Conservation (phyloP, 305 asterid genomes). For the Fraxinus velutina region DNA sequence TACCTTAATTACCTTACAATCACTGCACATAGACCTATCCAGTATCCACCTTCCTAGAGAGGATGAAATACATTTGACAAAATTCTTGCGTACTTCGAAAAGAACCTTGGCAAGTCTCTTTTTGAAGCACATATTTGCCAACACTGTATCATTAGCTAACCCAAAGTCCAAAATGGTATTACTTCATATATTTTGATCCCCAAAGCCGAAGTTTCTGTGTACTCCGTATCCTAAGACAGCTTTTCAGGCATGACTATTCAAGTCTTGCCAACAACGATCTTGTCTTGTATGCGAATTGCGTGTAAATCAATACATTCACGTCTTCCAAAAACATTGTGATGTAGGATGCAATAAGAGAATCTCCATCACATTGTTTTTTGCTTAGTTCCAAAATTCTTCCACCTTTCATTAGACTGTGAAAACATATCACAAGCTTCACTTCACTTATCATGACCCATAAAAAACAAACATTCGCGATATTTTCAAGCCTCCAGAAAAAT, state of each 20-base stretch:
- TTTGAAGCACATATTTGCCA: not conserved
- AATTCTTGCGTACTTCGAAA: not conserved
- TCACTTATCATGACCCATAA: not conserved
- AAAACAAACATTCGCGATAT: not conserved
- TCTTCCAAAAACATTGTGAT: not conserved
- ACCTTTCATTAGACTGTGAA: not conserved
- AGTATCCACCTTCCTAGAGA: not conserved
- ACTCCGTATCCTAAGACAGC: not conserved
- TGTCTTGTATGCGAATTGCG: not conserved
- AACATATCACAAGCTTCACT: not conserved
- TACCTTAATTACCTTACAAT: not conserved
- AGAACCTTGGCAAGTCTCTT: not conserved
- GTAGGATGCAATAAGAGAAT: not conserved
- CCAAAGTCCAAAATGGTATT: not conserved
- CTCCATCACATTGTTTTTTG: not conserved
- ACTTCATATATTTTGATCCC: not conserved
- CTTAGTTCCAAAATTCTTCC: not conserved
- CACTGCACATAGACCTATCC: not conserved
- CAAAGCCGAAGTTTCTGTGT: not conserved
- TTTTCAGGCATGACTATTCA: not conserved
- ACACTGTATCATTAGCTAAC: not conserved
- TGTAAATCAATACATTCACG: not conserved
- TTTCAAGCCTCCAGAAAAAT: constrained; percentile 8
- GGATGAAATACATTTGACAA: not conserved
- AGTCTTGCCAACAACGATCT: not conserved